phyloP scores from a whole-genome alignment of 208 protist species.

The Phytomonas francai region DNA sequence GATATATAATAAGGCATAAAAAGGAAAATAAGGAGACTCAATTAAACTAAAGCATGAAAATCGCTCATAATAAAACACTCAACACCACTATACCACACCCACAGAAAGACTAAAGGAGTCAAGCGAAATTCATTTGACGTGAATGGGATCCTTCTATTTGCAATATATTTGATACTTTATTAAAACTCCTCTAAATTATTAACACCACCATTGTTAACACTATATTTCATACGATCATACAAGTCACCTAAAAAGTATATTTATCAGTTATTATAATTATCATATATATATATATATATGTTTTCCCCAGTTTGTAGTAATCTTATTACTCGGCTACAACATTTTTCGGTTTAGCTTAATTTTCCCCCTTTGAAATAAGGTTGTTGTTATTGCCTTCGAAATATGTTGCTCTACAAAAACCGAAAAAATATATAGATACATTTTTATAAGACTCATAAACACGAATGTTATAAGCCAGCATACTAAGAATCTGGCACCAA shows the following conservation, averaged over 20 bases:
- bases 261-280: background rate
- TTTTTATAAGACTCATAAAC: too few relatives aligned
- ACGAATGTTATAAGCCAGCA: too few relatives aligned
- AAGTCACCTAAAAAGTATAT: conserved; percentile 1
- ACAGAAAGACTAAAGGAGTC: background rate
- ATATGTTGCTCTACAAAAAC: too few relatives aligned
- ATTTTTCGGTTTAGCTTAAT: background rate
- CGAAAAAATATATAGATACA: too few relatives aligned
- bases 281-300: background rate
- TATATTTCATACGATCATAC: too few relatives aligned
- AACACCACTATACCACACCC: background rate
- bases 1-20: background rate
- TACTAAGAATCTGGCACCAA: too few relatives aligned
- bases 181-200: background rate
- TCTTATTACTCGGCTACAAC: background rate
- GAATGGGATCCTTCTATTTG: background rate
- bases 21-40: background rate
- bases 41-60: conserved; percentile 5
- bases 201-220: too few relatives aligned
- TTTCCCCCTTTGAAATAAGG: background rate
- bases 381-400: background rate
- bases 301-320: background rate
- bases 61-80: background rate
- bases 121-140: background rate
- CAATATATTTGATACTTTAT: conserved; percentile 1